Base-by-base conservation (phyloP, 768 basidiomycete species). In the Lactifluus volemus region DNA sequence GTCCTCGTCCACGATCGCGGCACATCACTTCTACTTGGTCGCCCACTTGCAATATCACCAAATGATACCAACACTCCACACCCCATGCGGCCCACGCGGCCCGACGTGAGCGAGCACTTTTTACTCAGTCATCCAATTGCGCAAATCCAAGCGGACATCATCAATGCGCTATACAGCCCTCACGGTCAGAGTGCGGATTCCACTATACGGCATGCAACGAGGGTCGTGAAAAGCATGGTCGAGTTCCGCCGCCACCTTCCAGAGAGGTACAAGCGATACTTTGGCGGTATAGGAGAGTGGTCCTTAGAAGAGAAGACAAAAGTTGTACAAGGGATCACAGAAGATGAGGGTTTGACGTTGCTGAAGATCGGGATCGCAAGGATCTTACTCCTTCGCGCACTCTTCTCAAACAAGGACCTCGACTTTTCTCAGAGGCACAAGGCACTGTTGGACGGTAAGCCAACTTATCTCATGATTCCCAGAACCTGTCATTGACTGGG, bases 1-100 rank as follows among this genome's bases (percentile, higher is more conserved):
- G 87, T 92, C 19, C 82, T 92, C 66, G 78, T 92, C 4, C 91
- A 93, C 68, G 91, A 93, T 70, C 85, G 91, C 42, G 91, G 91
- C 42, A 93, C 91, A 3, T 89, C 90, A 38, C 86, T 93, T 69
- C 83, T 92, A 29, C 84, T 93, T 12, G 91, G 91, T 12, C 85
- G 91, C 11, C 91, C 91, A 1, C 81, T 92, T 21, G 90, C 84
- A 7, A 92, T 93, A 49, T 75, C 87, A 4, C 88, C 90, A 3
- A 83, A 82, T n/a, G 90, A 92, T 68, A 84, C 86, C 32, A 92
- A 88, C 70, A 90, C 90, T 0, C 88, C 89, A 0, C 82, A 78
- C 50, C 89, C 90, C 1, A 74, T 78, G 44, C 82, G 82, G 9
- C 65, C 76, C 29, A 75, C 68, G 10, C 69, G 68, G 48, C 71